Base-by-base conservation (phyloP, 306 rosid species). In the Malus orientalis region DNA sequence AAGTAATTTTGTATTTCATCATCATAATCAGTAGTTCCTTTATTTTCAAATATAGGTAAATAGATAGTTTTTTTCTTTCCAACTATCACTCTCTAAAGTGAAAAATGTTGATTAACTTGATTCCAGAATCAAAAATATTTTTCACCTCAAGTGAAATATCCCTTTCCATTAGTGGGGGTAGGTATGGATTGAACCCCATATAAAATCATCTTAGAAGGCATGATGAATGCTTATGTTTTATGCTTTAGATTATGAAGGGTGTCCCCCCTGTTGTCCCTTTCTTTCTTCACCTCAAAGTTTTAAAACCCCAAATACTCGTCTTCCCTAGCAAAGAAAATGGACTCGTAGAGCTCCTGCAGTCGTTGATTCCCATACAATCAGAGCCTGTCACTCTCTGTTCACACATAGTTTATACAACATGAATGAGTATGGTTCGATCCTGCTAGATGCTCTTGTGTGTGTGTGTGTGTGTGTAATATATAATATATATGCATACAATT, bases 221-320 rank as follows among this genome's bases (percentile, higher is more conserved):
- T 60, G 72, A 42, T n/a, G 42, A 72, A 40, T 60, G 58, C 61
- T 19, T 27, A 18, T 74, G 77, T 61, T 15, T 60, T n/a, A 6
- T 25, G 27, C 57, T 40, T 74, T 18, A 42, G 60, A 15, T 18
- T 18, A 23, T 15, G 44, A 23, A 55, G 13, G 44, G 8, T 40
- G 67, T 18, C 14, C 20, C 73, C 29, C 9, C 51, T 27, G 14
- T 59, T 61, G 58, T 47, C 82, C 71, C 79, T 74, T 72, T 78
- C 74, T 67, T 78, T 83, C 73, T 83, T 83, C 86, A 7, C 71
- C 74, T 74, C 67, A 27, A 30, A 63, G 57, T 67, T 71, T 67
- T 73, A 49, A 53, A 27, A 65, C 53, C 44, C 54, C 7, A 14
- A 59, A 51, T 61, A n/a, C 53, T 72, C 40, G 20, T 70, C 36